Conservation (phyloP, 768 basidiomycete species). For the Termitomyces eurrhizus region DNA sequence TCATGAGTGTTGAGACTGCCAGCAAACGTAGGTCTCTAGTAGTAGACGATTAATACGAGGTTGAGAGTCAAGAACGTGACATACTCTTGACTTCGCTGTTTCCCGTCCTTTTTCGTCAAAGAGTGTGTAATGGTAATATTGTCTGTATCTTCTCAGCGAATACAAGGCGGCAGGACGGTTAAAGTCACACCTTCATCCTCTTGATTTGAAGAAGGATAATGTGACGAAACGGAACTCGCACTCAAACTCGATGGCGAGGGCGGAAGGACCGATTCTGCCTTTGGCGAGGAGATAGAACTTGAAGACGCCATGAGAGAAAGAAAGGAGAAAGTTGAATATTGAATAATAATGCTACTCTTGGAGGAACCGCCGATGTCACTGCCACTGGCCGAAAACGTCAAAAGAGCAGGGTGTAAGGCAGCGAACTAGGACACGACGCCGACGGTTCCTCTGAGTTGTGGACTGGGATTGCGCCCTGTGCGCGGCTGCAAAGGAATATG, state of each 20-base stretch:
- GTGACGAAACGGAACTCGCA: constrained; percentile 44
- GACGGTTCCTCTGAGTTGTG: constrained; percentile 42
- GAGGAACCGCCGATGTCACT: constrained; percentile 55
- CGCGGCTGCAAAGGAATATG: constrained; percentile 14
- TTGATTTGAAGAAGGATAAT: constrained; percentile 47
- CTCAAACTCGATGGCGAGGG: constrained; percentile 36
- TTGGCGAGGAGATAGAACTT: constrained; percentile 29
- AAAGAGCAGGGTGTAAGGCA: constrained; percentile 38
- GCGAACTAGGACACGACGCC: constrained; percentile 38
- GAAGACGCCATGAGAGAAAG: constrained; percentile 31
- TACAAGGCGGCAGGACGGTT: constrained; percentile 9
- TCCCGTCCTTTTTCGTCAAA: constrained; percentile 42
- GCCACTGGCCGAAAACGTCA: constrained; percentile 36
- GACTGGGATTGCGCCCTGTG: constrained; percentile 18
- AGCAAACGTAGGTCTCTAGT: constrained; percentile 70
- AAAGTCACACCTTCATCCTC: constrained; percentile 60
- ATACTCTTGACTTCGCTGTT: constrained; percentile 65
- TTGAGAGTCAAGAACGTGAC: constrained; percentile 28
- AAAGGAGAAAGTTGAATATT: constrained; percentile 17
- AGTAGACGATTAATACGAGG: constrained; percentile 4
- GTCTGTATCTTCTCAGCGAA: constrained; percentile 38
- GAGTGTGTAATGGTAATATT: constrained; percentile 65
- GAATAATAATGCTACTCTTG: constrained; percentile 16
- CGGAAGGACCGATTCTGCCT: constrained; percentile 30
- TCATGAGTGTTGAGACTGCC: constrained; percentile 81